Evolutionary conservation across 2,329 filamentous ascomycete species (phyloP), one percentile per base, ranked within the genome.

Genomic region (Xylaria sp.): DNA sequence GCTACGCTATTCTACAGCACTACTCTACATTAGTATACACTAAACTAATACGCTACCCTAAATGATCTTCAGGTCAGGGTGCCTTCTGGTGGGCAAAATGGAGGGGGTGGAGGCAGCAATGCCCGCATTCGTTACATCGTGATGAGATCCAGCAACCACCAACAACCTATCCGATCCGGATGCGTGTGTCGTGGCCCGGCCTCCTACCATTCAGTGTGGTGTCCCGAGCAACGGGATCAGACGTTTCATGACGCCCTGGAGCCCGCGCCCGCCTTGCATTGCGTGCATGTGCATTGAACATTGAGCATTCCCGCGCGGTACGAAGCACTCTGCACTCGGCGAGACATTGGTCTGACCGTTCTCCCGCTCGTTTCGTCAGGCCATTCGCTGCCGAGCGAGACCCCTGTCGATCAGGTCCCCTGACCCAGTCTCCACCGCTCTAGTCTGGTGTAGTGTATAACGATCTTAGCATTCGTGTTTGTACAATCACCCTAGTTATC

Each of bases 361-460:
- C 55, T 60, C 62, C 59, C 55, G 63, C 54, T 64, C 51, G 60
- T 64, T 60, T 66, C 48, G 66, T 66, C 62, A 66, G 53, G 63
- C 10, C 37, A 32, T 53, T 55, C 40, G 66, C 62, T 70, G 68
- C 68, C 68, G 64, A 68, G 57, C 9, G 13, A 60, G 55, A 47
- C 60, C 65, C 64, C 57, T 68, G 68, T 68, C 47, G 64, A 70
- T 68, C 60, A 68, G 60, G 60, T 68, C 68, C 68, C 68, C 64
- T 65, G 68, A 70, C 54, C 21, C 57, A 58, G 21, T 53, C 50
- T 57, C 62, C 57, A 40, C 53, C 27, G 13, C 12, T 3, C 8
- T 25, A 23, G 23, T 51, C 23, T 51, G 5, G 48, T 25, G 12
- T 3, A 32, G 50, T 35, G 32, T n/a, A n/a, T n/a, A 35, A 23